Base-by-base conservation (phyloP, 2,329 filamentous ascomycete species). In the Ustulina deusta region DNA sequence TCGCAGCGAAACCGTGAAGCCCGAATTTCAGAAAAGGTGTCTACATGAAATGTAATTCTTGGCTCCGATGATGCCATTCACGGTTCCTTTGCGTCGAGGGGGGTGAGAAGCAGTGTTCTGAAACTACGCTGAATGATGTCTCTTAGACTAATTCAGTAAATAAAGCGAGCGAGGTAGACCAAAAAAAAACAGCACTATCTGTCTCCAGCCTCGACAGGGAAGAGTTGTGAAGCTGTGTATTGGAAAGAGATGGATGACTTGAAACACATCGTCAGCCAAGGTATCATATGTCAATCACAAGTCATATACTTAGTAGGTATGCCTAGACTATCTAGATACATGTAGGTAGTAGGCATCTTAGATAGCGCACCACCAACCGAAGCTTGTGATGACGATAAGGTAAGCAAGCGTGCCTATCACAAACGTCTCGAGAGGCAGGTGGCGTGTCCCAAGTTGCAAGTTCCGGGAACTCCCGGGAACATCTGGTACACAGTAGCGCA, bases 391-490 rank as follows among this genome's bases (percentile, higher is more conserved):
- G 61, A 44, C 25, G 11, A 38, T 34, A 34, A 48, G 42, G 44
- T 29, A 7, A 36, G n/a, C 20, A 25, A 25, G 10, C 29, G 32
- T 59, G 20, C 42, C 29, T 59, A 25, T 49, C 42, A 49, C 42
- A 38, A 27, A 20, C n/a, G 15, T 38, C 32, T n/a, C 22, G 10
- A 42, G 29, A n/a, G n/a, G n/a, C n/a, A n/a, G n/a, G n/a, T n/a
- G n/a, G n/a, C n/a, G 25, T 46, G 11, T 51, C 22, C 36, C 29
- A 51, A 51, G 6, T 62, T 20, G 22, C 22, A 65, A 61, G 66
- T 69, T 38, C 60, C 60, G n/a, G 46, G 22, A 61, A 69, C 67
- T 52, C 49, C 22, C 15, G 13, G 32, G 6, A 51, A 52, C 56
- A 52, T 34, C 22, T 22, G 13, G 36, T n/a, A 40, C 52, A 69